A percentile compares a stretch with the other conserved stretches of the same genome.
phyloP scores from a whole-genome alignment of 495 filamentous ascomycete species.

The Saxophila tyrrhenica region DNA sequence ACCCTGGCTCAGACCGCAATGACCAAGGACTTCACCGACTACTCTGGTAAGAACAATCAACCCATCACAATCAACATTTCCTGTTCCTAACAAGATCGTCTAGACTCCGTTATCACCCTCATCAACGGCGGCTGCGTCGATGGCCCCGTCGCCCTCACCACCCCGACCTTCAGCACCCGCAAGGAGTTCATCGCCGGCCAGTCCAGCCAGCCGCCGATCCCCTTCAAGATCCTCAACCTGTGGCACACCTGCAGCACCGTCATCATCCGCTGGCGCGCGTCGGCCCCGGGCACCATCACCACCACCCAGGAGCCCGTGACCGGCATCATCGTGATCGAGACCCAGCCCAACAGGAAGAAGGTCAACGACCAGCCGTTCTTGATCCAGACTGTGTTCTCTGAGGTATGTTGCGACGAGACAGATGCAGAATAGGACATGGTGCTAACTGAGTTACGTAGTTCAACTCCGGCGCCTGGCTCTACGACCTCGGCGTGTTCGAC shows the following conservation, averaged over 20 bases:
- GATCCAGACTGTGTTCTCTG: slow-evolving; percentile 2
- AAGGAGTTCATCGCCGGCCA: slow-evolving; percentile 10
- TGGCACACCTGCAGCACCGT: slow-evolving; percentile 20
- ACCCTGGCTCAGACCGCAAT: slow-evolving; percentile 4
- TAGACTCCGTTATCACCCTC: slow-evolving; percentile 12
- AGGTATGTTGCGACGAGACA: no score
- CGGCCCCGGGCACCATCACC: neutral
- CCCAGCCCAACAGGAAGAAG: slow-evolving; percentile 1
- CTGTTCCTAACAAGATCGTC: neutral
- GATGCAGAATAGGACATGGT: slow-evolving; percentile 3
- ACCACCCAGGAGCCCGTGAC: slow-evolving; percentile 9
- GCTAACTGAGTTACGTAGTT: slow-evolving; percentile 16
- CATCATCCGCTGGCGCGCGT: slow-evolving; percentile 15
- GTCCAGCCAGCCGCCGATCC: slow-evolving; percentile 3
- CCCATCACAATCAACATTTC: neutral
- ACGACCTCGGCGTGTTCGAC: slow-evolving; percentile 11
- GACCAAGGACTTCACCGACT: slow-evolving; percentile 12
- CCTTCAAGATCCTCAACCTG: slow-evolving; percentile 3
- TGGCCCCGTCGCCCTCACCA: slow-evolving; percentile 7
- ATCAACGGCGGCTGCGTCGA: slow-evolving; percentile 13
- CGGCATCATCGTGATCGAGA: slow-evolving; percentile 20
- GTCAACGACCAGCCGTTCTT: slow-evolving; percentile 2
- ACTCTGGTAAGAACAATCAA: neutral
- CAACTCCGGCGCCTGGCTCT: slow-evolving; percentile 17
- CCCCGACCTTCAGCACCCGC: slow-evolving; percentile 13